These are phyloP conservation scores for Fomitopsis schrenkii DNA, from an alignment of 1,284 basidiomycete genomes.

Conservation along the genomic window DNA sequence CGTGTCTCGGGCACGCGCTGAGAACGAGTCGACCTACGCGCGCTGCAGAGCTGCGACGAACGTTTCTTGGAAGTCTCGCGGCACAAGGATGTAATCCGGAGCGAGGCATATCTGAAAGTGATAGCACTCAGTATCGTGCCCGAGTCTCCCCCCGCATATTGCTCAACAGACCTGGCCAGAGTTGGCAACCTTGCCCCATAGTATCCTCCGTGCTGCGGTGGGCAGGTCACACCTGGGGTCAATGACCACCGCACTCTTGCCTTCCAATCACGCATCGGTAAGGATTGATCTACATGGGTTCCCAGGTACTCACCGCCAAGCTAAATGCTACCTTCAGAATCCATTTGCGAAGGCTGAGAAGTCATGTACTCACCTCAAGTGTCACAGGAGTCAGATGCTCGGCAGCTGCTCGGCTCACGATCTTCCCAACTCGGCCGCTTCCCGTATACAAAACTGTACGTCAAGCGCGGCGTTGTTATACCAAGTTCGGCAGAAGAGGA, in stretches of 20 bases:
- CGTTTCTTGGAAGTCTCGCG: constrained; percentile 55
- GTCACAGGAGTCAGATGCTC: constrained; percentile 84
- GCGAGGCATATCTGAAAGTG: constrained; percentile 43
- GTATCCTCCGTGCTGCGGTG: constrained; percentile 54
- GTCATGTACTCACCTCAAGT: constrained; percentile 51
- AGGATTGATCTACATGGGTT: not conserved
- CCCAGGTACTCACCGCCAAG: constrained; percentile 10
- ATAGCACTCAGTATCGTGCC: not conserved
- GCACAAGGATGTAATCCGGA: constrained; percentile 82
- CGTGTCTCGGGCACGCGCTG: not conserved
- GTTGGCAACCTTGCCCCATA: constrained; percentile 82
- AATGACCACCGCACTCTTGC: constrained; percentile 83
- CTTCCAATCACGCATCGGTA: constrained; percentile 34
- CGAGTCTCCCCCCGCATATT: not conserved
- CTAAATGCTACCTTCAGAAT: constrained; percentile 1
- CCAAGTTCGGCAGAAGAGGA: not conserved
- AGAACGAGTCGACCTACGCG: constrained; percentile 38
- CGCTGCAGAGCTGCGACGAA: constrained; percentile 61
- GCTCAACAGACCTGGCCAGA: constrained; percentile 56
- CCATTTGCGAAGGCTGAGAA: not conserved
- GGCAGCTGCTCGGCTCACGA: constrained; percentile 82
- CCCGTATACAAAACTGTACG: constrained; percentile 56
- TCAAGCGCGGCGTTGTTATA: constrained; percentile 2
- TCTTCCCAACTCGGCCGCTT: constrained; percentile 72
- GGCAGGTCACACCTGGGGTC: constrained; percentile 65